Evolutionary conservation across 1,284 basidiomycete species (phyloP), one percentile per base, ranked within the genome.

Genomic region (Sporisorium graminicola): DNA sequence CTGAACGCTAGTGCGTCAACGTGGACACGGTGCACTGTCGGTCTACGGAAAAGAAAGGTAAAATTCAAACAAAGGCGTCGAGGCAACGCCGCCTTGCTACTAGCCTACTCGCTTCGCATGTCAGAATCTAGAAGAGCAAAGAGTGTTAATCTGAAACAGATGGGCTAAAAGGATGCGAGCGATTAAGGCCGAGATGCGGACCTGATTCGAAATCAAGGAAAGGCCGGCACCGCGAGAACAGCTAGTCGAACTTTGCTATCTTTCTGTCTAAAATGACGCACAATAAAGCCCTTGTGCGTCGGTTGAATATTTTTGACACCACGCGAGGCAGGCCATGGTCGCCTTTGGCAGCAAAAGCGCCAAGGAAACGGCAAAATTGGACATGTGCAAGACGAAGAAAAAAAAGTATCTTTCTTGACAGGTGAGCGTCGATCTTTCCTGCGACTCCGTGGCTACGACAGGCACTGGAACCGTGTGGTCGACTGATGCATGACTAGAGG

Each of bases 381-480:
- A 40, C 37, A 40, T 40, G 37, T 40, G 37, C 14, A 53, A 40
- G 27, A 40, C 7, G 40, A 13, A 42, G 27, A 47, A 47, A 47
- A 47, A 26, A 50, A 50, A 31, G 18, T 18, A 29, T 50, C 18
- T 35, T 57, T 22, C 53, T 40, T 67, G 65, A 67, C 65, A 62
- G 65, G 33, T 44, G 42, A n/a, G 54, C 50, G 65, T 61, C 65
- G 58, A 67, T 67, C 58, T 56, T 40, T 67, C 35, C 33, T 47
- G 16, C 47, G 20, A 31, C 47, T 16, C 35, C 51, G 5, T 51
- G 20, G 13, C 55, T 46, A 13, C n/a, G 29, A 56, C 31, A 20
- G 61, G 61, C 57, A 50, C 53, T 49, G 53, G 37, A 52, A 20
- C 60, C 22, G 51, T 69, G 35, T 60, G 24, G 44, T n/a, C 37